Evolutionary conservation across 1,284 basidiomycete species (phyloP).

Genomic region (Phlebopus sp.): DNA sequence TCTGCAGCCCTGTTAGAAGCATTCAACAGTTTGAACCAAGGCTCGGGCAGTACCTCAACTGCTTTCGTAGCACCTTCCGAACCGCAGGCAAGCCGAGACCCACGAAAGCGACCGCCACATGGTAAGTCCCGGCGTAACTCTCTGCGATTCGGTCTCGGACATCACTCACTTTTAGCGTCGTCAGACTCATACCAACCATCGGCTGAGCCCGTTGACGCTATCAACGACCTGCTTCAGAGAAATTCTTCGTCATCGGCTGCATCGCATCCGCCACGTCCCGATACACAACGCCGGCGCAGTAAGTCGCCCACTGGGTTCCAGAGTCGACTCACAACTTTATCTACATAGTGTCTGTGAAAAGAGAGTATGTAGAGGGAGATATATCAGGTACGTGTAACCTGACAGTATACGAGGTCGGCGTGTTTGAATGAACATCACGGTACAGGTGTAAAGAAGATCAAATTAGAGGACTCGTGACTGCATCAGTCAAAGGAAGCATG

Average conservation of each 20-base stretch:
- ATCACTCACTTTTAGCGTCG: background rate
- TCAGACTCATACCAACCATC: slow-evolving; percentile 9
- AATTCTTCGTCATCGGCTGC: too few species aligned
- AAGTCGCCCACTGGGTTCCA: background rate
- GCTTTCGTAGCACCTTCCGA: too few species aligned
- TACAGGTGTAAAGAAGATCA: too few species aligned
- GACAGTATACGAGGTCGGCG: too few species aligned
- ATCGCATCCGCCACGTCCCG: background rate
- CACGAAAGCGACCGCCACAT: background rate
- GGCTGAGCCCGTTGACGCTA: slow-evolving; percentile 3
- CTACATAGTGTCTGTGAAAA: slow-evolving; percentile 9
- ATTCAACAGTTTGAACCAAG: slow-evolving; percentile 1
- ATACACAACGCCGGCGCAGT: slow-evolving; percentile 1
- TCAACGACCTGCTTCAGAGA: slow-evolving; percentile 8
- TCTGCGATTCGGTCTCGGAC: background rate
- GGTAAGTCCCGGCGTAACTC: background rate
- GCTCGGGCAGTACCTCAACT: too few species aligned
- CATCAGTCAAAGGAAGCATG: too few species aligned
- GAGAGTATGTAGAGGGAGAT: slow-evolving; percentile 15
- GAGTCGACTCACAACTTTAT: background rate
- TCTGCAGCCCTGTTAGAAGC: slow-evolving; percentile 12
- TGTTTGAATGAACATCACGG: too few species aligned
- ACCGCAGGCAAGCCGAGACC: background rate
- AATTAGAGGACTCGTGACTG: too few species aligned
- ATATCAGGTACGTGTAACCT: slow-evolving; percentile 35